Evolutionary conservation across 1,284 basidiomycete species (phyloP).

Genomic region (Rhodotorula sp.): DNA sequence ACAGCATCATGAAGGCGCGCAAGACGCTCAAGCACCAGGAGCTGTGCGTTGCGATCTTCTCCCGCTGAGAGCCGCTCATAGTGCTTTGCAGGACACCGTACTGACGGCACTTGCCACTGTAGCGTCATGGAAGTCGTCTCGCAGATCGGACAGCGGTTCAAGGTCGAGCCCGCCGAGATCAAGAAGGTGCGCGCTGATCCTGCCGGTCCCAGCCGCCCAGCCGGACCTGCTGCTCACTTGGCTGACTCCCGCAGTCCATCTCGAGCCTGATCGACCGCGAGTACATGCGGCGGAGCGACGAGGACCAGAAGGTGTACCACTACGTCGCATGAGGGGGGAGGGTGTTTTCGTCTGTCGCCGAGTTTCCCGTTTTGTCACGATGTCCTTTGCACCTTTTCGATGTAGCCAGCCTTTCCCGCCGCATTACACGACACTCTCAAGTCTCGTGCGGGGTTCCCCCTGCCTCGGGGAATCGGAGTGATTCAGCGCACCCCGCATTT

Average conservation of each 20-base stretch:
- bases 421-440: neutral
- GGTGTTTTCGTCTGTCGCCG: neutral
- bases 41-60: conserved; percentile 52
- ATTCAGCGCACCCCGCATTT: too few species aligned
- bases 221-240: neutral
- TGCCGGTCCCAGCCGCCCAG: too few species aligned
- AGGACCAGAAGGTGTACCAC: conserved; percentile 67
- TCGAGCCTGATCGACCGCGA: conserved; percentile 80
- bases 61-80: neutral
- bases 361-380: neutral
- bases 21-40: conserved; percentile 79
- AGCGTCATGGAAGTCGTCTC: conserved; percentile 57
- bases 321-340: conserved; percentile 66
- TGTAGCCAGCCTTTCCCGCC: neutral
- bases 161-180: conserved; percentile 64
- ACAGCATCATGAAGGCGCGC: conserved; percentile 78
- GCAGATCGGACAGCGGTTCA: conserved; percentile 73
- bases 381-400: neutral
- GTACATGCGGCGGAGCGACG: conserved; percentile 74
- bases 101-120: neutral
- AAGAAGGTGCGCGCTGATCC: conserved; percentile 60
- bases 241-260: conserved; percentile 56
- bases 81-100: too few species aligned
- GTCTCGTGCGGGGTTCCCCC: neutral
- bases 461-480: neutral